These are phyloP conservation scores for Pichia insulana DNA, from an alignment of 805 yeast genomes.

Conservation along the genomic window DNA sequence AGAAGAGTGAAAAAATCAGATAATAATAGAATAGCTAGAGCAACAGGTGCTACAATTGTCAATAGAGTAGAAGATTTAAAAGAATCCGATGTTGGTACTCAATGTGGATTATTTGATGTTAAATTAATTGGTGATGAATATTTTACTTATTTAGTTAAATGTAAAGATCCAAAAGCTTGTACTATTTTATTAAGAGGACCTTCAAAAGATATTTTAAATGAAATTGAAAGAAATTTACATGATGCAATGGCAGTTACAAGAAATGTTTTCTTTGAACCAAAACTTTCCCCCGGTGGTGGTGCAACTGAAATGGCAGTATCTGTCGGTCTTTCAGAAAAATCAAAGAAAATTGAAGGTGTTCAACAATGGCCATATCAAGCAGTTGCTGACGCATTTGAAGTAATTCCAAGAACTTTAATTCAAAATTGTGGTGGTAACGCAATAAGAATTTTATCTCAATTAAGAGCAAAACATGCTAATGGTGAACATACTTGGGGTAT, in stretches of 20 bases:
- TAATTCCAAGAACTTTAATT: conserved; percentile 92
- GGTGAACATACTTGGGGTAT: conserved; percentile 83
- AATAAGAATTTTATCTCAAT: conserved; percentile 76
- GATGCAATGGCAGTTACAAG: conserved; percentile 98
- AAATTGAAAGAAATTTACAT: conserved; percentile 91
- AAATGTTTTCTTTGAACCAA: conserved; percentile 90
- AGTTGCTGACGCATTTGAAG: conserved; percentile 97
- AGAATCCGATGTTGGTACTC: conserved; percentile 81
- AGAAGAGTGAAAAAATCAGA: conserved; percentile 95
- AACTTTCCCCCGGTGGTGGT: conserved; percentile 97
- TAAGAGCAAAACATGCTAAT: conserved; percentile 94
- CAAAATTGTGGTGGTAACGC: conserved; percentile 98
- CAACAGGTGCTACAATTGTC: conserved; percentile 95
- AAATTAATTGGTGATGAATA: conserved; percentile 97
- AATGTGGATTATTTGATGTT: conserved; percentile 86
- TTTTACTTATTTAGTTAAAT: conserved; percentile 74
- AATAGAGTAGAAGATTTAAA: conserved; percentile 91
- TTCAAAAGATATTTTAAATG: conserved; percentile 91
- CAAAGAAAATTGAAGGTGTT: conserved; percentile 87
- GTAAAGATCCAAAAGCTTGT: conserved; percentile 86
- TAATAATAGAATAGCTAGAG: conserved; percentile 92
- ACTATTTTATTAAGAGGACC: conserved; percentile 92
- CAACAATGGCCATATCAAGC: conserved; percentile 99
- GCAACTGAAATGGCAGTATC: conserved; percentile 99
- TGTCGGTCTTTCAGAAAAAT: conserved; percentile 79